Conservation (phyloP, 352 stramenopile genomes). For the Phytopythium sindhum region DNA sequence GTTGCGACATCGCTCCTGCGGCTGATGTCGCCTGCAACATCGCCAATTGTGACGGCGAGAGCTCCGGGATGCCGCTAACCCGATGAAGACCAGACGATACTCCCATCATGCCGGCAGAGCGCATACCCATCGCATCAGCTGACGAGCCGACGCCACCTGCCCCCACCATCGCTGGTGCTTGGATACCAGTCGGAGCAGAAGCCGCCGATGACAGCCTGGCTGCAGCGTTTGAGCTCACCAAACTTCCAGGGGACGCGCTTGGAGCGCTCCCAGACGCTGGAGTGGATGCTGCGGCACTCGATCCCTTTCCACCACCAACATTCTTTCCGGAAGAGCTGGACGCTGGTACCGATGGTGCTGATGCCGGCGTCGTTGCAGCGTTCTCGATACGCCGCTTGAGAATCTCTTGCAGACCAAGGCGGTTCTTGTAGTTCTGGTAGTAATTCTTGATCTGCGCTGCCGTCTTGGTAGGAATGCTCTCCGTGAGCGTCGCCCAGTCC, state of each 20-base stretch:
- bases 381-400: conserved; percentile 76
- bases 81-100: conserved; percentile 2
- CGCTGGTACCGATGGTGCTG: background rate
- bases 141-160: conserved; percentile 9
- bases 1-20: conserved; percentile 13
- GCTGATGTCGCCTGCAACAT: conserved; percentile 19
- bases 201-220: conserved; percentile 18
- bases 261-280: conserved; percentile 1
- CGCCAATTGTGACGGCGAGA: conserved; percentile 36
- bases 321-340: background rate
- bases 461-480: conserved; percentile 88
- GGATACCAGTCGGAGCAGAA: conserved; percentile 21
- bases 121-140: background rate
- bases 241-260: conserved; percentile 13
- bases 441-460: conserved; percentile 92
- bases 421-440: conserved; percentile 93
- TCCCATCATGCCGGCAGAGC: background rate
- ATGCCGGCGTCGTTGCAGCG: background rate
- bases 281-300: background rate
- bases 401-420: conserved; percentile 85
- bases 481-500: conserved; percentile 83
- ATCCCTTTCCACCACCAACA: background rate
- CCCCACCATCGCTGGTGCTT: conserved; percentile 11
- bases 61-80: conserved; percentile 19
- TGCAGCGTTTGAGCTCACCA: conserved; percentile 14